Conservation (phyloP, 495 filamentous ascomycete species). For the Podospora bellae-mahoneyi region DNA sequence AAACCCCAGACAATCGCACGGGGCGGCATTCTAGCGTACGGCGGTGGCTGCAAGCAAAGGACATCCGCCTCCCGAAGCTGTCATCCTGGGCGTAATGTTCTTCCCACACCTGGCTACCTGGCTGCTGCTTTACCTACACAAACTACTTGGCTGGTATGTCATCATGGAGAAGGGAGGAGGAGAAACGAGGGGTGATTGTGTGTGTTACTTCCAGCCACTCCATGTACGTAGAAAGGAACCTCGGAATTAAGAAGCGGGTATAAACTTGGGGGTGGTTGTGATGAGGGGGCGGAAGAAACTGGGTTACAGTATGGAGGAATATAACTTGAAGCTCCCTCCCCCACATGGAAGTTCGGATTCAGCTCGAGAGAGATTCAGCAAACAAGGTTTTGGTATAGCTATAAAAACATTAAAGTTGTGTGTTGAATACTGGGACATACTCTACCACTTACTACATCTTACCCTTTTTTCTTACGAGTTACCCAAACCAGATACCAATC, state of each 20-base stretch:
- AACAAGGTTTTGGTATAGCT: not conserved
- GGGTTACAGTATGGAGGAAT: not conserved
- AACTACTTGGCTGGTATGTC: not conserved
- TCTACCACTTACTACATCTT: no score
- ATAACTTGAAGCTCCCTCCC: not conserved
- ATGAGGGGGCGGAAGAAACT: not conserved
- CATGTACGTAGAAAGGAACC: not conserved
- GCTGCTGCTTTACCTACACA: not conserved
- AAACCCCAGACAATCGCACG: not conserved
- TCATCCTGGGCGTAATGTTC: not conserved
- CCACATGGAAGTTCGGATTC: not conserved
- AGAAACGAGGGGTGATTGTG: not conserved
- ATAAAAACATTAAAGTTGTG: not conserved
- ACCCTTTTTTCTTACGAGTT: not conserved
- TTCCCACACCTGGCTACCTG: not conserved
- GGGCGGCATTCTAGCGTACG: not conserved
- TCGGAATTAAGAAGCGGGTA: constrained; percentile 5
- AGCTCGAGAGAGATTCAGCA: not conserved
- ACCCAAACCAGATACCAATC: not conserved
- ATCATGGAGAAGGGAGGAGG: not conserved
- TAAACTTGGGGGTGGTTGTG: not conserved
- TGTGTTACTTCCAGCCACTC: not conserved
- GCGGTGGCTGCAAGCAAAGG: not conserved
- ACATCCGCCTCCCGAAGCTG: not conserved
- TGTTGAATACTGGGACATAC: not conserved